Base-by-base conservation (phyloP, 1,284 basidiomycete species). In the Trichosporon sp. region DNA sequence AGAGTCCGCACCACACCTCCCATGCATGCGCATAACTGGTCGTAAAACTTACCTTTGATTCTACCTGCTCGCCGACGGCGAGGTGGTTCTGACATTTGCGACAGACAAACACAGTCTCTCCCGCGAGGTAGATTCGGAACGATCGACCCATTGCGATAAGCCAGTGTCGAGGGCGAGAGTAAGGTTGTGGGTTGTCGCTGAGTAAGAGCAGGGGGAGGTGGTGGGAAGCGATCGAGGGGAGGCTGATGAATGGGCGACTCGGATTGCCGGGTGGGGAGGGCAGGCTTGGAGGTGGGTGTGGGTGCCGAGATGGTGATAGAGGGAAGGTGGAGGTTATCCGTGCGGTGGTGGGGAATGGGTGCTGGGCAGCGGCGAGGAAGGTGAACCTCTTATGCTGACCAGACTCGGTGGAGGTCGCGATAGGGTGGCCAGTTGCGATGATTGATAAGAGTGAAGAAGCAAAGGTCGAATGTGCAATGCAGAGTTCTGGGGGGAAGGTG, bases 21-120 rank as follows among this genome's bases (percentile, higher is more conserved):
- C 40, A 43, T 43, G 12, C 31, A 35, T 61, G 56, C 56, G 12
- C 14, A 14, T 31, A 32, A 7, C 26, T 32, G 11, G 12, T 16
- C 32, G 56, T 11, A 7, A 26, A n/a, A 84, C 91, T 78, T 79
- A 95, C 95, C 84, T 92, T 89, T 74, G 93, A 96, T 75, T 98
- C 90, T 89, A 98, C 92, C 68, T 90, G 91, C 83, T 97, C 93
- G 69, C 92, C 91, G 10, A 94, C 94, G 11, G 95, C 91, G 65
- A 99, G 89, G 85, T 99, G 96, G 26, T 96, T 98, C 81, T 89
- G 91, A 88, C 96, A 99, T 68, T 87, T 89, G 69, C 88, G 89
- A 85, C 97, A 99, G 66, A 93, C 92, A 80, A 94, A 98, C 79
- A 98, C 92, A 77, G 92, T 90, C 77, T 91, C 90, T 64, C 93